phyloP scores from a whole-genome alignment of 257 asterid species.

The Solanum okadae region DNA sequence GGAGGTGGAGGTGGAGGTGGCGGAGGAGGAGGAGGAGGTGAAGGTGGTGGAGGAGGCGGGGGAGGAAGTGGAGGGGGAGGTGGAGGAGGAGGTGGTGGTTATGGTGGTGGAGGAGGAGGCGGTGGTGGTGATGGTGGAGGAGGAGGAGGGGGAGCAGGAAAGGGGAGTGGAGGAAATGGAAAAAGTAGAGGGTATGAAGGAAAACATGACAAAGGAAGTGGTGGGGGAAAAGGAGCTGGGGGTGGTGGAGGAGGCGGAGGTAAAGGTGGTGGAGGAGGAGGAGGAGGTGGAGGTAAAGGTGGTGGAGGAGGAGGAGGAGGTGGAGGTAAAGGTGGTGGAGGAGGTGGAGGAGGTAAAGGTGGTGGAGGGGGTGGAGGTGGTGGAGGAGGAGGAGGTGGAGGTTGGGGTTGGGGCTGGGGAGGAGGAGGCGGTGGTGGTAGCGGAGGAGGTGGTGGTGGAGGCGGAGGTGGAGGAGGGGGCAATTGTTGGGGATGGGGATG shows the following conservation, averaged over 20 bases:
- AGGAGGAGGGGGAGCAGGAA: not conserved
- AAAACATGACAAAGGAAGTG: not conserved
- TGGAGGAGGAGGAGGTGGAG: not conserved
- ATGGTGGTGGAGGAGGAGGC: not conserved
- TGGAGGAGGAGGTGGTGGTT: not conserved
- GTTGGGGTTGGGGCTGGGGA: constrained; percentile 1
- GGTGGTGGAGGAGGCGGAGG: not conserved
- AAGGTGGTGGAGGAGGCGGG: not conserved
- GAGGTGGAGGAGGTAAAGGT: not conserved
- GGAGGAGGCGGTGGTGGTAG: constrained; percentile 9
- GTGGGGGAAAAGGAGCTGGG: not conserved
- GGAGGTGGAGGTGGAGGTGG: accelerated
- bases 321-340: not conserved
- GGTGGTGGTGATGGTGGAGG: not conserved
- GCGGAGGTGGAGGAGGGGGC: not conserved
- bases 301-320: not conserved
- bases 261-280: too few relatives aligned
- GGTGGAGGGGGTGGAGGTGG: accelerated
- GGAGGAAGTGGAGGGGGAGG: accelerated
- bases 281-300: too few relatives aligned
- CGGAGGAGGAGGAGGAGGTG: accelerated
- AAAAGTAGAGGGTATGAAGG: constrained; percentile 2
- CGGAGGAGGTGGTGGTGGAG: not conserved
- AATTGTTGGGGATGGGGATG: not conserved
- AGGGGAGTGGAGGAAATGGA: not conserved